Evolutionary conservation across 2,329 filamentous ascomycete species (phyloP), one percentile per base, ranked within the genome.

Genomic region (Penicillium capsulatum): DNA sequence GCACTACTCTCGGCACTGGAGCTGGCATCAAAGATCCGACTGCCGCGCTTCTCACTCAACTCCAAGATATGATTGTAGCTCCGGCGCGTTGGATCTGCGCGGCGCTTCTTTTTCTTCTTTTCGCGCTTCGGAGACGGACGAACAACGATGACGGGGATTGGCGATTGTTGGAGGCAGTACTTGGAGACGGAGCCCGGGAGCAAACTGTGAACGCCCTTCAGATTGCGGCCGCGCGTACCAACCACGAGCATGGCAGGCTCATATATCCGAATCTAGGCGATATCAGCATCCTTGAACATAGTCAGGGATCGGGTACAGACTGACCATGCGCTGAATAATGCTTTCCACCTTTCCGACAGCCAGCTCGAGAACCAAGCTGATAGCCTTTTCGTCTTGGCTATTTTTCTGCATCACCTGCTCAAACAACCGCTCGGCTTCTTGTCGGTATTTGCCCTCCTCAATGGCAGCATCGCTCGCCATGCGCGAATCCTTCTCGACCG

Each of bases 131-230:
- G 84, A 20, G 84, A 85, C 24, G 90, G 89, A 3, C 90, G 80
- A 7, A 95, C 90, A 20, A 96, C 90, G 19, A 95, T 90, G 6
- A 95, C 90, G 1, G 90, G 90, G 1, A 96, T 86, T 0, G 90
- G 89, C 2, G 86, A 94, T 62, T 94, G 90, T 60, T 96, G 90
- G 9, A 95, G 75, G 57, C 90, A 95, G 67, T 95, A 96, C 61
- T 95, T 95, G 17, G 87, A 94, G 31, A 95, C 90, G 0, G 86
- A 92, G 48, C 88, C 92, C 34, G 86, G 87, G 29, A 95, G 77
- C 19, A 95, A 72, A 33, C 87, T 86, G 60, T 94, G 89, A 41
- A 95, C 82, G 17, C 89, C 88, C 22, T 87, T 87, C 2, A 94
- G 74, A 26, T 84, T 91, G 38, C 88, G 79, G 31, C 90, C 90